Evolutionary conservation across 2,329 filamentous ascomycete genomes (phyloP).

Genomic region (Thielaviopsis punctulata): DNA sequence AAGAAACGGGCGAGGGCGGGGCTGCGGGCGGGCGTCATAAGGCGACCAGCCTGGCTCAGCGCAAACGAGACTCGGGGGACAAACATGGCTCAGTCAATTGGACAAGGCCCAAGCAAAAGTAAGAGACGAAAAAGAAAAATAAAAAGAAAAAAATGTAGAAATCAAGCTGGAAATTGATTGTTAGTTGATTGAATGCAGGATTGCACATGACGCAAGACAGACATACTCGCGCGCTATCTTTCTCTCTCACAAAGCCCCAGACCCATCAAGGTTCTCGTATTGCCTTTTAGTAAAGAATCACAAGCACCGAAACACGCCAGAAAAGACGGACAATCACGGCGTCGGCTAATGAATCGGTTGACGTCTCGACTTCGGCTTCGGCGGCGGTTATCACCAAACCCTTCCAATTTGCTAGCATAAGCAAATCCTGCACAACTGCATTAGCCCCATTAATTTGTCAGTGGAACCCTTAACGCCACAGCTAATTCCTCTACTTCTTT

Average conservation of each 20-base stretch:
- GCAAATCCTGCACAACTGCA: not conserved
- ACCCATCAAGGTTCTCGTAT: not conserved
- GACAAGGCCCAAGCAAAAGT: not conserved
- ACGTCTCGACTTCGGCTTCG: not conserved
- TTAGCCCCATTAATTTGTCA: conserved; percentile 9
- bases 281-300: not conserved
- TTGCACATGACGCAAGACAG: not conserved
- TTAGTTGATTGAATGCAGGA: not conserved
- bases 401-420: not conserved
- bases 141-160: not conserved
- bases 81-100: conserved; percentile 5
- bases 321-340: not conserved
- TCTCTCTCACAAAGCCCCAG: not conserved
- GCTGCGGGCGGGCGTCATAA: conserved; percentile 5
- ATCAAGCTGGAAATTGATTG: not conserved
- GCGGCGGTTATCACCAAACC: not conserved
- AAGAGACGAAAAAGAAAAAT: not conserved
- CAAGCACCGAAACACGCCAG: not conserved
- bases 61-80: conserved; percentile 10
- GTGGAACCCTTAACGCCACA: conserved; percentile 10
- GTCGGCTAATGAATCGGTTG: not conserved
- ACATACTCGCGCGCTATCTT: not conserved
- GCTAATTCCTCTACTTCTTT: not conserved
- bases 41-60: conserved; percentile 7
- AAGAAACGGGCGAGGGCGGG: conserved; percentile 9